phyloP scores from a whole-genome alignment of 202 grass and related monocot species.

The Eragrostis tef region DNA sequence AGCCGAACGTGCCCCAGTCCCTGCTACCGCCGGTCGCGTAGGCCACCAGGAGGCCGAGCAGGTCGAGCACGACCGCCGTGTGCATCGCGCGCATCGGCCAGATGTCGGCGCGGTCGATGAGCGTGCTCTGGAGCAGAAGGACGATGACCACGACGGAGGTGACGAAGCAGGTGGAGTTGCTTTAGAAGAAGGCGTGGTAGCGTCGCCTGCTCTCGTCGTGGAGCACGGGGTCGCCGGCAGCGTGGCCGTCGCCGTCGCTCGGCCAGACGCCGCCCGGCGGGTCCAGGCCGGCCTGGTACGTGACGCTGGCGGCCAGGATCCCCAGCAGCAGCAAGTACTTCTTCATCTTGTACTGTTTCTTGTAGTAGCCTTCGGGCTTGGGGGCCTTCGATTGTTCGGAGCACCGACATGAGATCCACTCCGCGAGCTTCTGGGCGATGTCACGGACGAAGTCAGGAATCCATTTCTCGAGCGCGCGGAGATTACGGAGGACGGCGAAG shows the following conservation, averaged over 20 bases:
- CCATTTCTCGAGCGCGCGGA: too few species aligned
- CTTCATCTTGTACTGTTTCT: neutral
- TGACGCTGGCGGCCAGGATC: neutral
- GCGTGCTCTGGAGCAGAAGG: neutral
- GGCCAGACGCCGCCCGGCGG: neutral
- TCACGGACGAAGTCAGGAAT: too few species aligned
- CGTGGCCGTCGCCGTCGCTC: neutral
- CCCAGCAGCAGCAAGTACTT: neutral
- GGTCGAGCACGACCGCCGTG: neutral
- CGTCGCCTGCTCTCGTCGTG: neutral
- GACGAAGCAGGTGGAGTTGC: neutral
- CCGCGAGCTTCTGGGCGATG: neutral
- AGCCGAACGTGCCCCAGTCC: neutral
- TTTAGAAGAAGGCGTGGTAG: conserved; percentile 6
- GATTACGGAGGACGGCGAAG: neutral
- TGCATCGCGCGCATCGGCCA: neutral
- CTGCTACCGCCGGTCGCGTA: neutral
- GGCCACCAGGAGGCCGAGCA: neutral
- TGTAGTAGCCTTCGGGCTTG: too few species aligned
- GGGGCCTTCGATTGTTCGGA: too few species aligned
- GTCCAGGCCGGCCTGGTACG: neutral
- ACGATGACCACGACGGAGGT: neutral
- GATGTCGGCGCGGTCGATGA: neutral
- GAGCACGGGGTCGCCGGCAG: neutral
- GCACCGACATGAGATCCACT: too few species aligned